Conservation (phyloP, 2,329 filamentous ascomycete genomes). For the Ascochyta lentis region DNA sequence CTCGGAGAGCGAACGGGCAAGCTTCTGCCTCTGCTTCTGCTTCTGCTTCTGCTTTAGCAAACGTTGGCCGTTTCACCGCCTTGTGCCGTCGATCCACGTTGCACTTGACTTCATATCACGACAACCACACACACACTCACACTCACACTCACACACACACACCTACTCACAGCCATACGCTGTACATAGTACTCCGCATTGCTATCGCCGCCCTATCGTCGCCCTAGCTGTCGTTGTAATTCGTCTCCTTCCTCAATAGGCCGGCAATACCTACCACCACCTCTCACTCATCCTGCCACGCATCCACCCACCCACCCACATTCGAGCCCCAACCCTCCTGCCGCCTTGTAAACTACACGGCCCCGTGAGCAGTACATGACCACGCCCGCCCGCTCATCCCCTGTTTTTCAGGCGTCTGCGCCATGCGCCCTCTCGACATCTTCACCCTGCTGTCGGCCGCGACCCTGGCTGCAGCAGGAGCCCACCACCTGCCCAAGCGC, state of each 20-base stretch:
- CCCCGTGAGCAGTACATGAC: slow-evolving; percentile 19
- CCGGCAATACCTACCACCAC: slow-evolving; percentile 16
- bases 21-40: background rate
- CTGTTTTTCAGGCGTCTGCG: slow-evolving; percentile 7
- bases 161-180: no score
- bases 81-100: background rate
- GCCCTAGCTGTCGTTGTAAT: slow-evolving; percentile 1
- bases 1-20: background rate
- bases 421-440: slow-evolving; percentile 57
- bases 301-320: background rate
- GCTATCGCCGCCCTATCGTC: background rate
- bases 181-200: no score
- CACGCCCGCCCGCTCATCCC: slow-evolving; percentile 22
- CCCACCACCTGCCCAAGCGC: slow-evolving; percentile 59
- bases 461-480: slow-evolving; percentile 36
- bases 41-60: no score
- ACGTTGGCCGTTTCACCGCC: slow-evolving; percentile 12
- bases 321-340: background rate
- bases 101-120: no score
- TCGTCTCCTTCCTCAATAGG: slow-evolving; percentile 28
- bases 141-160: no score
- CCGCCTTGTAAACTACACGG: background rate
- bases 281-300: slow-evolving; percentile 1
- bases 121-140: no score
- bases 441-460: slow-evolving; percentile 46